Conservation (phyloP, 2,329 filamentous ascomycete species). For the Diaporthe velutina region DNA sequence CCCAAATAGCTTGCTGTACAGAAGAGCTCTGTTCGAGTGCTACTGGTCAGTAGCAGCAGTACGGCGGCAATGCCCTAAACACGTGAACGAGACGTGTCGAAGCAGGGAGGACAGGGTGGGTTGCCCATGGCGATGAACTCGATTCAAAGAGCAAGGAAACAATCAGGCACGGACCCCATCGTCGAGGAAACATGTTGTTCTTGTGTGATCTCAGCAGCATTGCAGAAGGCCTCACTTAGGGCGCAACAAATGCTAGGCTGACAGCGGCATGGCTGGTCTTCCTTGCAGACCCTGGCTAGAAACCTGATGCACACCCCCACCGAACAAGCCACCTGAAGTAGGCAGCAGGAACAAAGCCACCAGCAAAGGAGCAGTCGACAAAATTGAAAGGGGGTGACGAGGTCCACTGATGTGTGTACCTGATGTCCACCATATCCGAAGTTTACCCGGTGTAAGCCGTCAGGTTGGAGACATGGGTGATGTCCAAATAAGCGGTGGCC, state of each 20-base stretch:
- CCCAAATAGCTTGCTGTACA: too few relatives aligned
- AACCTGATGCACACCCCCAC: too few relatives aligned
- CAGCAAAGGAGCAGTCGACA: rapidly evolving
- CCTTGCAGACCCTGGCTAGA: background rate
- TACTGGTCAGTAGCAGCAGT: too few relatives aligned
- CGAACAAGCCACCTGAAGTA: background rate
- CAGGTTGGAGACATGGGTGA: background rate
- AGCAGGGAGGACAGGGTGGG: background rate
- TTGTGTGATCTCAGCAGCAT: background rate
- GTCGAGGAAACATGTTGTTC: too few relatives aligned
- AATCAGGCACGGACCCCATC: too few relatives aligned
- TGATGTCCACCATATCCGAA: background rate
- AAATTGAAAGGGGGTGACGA: too few relatives aligned
- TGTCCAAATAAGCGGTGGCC: conserved; percentile 25
- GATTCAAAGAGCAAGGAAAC: background rate
- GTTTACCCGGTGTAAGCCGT: conserved; percentile 23
- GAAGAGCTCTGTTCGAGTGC: too few relatives aligned
- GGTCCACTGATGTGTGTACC: too few relatives aligned
- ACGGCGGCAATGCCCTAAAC: too few relatives aligned
- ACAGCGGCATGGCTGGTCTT: background rate
- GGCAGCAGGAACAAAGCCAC: background rate
- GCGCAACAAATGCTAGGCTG: background rate
- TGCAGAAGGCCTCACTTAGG: background rate
- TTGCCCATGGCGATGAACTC: background rate
- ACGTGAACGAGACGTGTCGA: background rate